phyloP scores from a whole-genome alignment of 306 rosid species.

The Astragalus membranaceus region DNA sequence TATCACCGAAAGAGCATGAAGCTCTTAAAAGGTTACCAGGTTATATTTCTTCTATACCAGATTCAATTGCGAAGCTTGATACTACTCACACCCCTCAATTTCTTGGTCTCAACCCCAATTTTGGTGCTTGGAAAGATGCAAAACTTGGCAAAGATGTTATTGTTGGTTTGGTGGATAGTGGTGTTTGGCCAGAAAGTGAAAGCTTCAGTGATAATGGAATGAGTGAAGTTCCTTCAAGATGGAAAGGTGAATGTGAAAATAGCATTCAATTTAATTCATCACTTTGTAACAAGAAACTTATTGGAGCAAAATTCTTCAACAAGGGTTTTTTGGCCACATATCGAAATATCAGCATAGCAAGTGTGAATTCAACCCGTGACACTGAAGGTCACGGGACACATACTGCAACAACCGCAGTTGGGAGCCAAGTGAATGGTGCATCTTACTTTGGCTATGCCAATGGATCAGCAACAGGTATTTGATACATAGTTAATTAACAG shows the following conservation, averaged over 20 bases:
- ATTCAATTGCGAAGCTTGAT: slow-evolving; percentile 33
- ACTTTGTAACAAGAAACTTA: slow-evolving; percentile 69
- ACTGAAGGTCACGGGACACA: slow-evolving; percentile 73
- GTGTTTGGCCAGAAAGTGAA: slow-evolving; percentile 70
- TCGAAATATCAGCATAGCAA: slow-evolving; percentile 26
- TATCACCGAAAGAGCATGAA: slow-evolving; percentile 48
- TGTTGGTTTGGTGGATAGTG: slow-evolving; percentile 66
- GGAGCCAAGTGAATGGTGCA: slow-evolving; percentile 38
- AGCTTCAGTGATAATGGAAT: slow-evolving; percentile 54
- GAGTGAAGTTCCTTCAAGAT: slow-evolving; percentile 42
- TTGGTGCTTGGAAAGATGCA: slow-evolving; percentile 47
- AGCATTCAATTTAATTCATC: slow-evolving; percentile 45
- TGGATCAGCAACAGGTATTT: slow-evolving; percentile 32
- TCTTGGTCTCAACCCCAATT: slow-evolving; percentile 41
- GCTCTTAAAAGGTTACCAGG: slow-evolving; percentile 43
- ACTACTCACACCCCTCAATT: slow-evolving; percentile 63
- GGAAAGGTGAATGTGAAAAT: slow-evolving; percentile 63
- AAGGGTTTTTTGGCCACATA: slow-evolving; percentile 35
- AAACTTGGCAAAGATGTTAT: slow-evolving; percentile 50
- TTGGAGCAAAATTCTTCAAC: slow-evolving; percentile 73
- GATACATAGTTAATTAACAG: no score
- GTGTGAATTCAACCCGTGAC: slow-evolving; percentile 59
- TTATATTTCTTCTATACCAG: slow-evolving; percentile 42
- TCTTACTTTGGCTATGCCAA: slow-evolving; percentile 58
- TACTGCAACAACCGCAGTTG: slow-evolving; percentile 64